Base-by-base conservation (phyloP, 257 asterid genomes). In the Solanum raphanifolium region DNA sequence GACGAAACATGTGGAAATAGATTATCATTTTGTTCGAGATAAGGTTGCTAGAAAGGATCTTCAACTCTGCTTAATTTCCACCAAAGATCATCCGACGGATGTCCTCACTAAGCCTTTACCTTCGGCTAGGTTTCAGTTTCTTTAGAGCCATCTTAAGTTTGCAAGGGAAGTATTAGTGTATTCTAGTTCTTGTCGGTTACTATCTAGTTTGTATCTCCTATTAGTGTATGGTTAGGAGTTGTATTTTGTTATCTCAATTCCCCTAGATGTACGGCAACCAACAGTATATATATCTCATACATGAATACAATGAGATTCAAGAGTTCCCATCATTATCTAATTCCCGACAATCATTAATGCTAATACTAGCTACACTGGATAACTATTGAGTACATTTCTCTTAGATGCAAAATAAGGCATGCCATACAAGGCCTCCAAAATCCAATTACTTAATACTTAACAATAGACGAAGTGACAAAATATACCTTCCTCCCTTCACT, bases 401-500 rank as follows among this genome's bases (percentile, higher is more conserved):
- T 15, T 15, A 38, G 41, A 82, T 46, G 0, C 31, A 82, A 82
- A 82, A 82, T 27, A 82, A 82, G 71, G 71, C 35, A 82, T 82
- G 41, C 71, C 34, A 18, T 82, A 82, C 6, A 21, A 52, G 71
- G 69, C 21, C 71, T 82, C 43, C 60, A 76, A 23, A 82, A 18
- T 31, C 69, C 41, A 48, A 31, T 29, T 20, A 48, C 86, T 82
- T 82, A 48, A 82, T 20, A 82, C 69, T 18, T 82, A 31, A 29
- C 43, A 48, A 31, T 16, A 31, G 86, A 82, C 5, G 20, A 48
- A 82, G 66, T 48, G 43, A 82, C 9, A 82, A 86, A 68, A 34
- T 88, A 90, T 92, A 96, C 99, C 99, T 96, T 96, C 91, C 98
- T 94, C 91, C 98, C 99, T 92, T 94, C 98, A 83, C 94, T 91